Conservation (phyloP, 75 land plant genomes). For the Gnetum montanum region DNA sequence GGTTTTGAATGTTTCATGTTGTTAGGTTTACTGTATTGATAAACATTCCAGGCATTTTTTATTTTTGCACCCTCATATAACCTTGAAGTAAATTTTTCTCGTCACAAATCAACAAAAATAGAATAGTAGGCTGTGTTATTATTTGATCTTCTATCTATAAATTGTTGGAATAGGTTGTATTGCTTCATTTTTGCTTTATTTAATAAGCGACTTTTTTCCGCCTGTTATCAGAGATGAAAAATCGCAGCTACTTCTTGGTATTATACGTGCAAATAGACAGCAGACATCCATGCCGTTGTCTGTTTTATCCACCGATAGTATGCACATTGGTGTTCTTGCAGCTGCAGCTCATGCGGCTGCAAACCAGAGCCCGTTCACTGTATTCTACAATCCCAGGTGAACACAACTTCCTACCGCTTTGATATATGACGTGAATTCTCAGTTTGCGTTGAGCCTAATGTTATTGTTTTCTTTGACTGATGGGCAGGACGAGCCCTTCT, state of each 20-base stretch:
- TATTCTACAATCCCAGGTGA: conserved; percentile 90
- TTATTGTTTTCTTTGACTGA: neutral
- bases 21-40: too few relatives aligned
- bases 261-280: conserved; percentile 77
- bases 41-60: too few relatives aligned
- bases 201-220: too few relatives aligned
- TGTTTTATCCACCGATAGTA: conserved; percentile 80
- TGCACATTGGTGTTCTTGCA: conserved; percentile 92
- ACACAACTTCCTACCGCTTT: neutral
- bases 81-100: too few relatives aligned
- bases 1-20: too few relatives aligned
- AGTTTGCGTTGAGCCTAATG: neutral
- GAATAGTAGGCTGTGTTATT: too few relatives aligned
- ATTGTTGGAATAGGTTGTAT: too few relatives aligned
- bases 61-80: too few relatives aligned
- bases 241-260: conserved; percentile 73
- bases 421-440: too few relatives aligned
- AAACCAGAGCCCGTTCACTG: conserved; percentile 61
- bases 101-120: too few relatives aligned
- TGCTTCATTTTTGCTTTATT: too few relatives aligned
- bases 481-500: conserved; percentile 76
- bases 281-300: conserved; percentile 68
- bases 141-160: too few relatives aligned
- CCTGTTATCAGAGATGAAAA: conserved; percentile 91
- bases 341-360: conserved; percentile 95